phyloP scores from a whole-genome alignment of 2,329 filamentous ascomycete species.

The Aspergillus sp. region DNA sequence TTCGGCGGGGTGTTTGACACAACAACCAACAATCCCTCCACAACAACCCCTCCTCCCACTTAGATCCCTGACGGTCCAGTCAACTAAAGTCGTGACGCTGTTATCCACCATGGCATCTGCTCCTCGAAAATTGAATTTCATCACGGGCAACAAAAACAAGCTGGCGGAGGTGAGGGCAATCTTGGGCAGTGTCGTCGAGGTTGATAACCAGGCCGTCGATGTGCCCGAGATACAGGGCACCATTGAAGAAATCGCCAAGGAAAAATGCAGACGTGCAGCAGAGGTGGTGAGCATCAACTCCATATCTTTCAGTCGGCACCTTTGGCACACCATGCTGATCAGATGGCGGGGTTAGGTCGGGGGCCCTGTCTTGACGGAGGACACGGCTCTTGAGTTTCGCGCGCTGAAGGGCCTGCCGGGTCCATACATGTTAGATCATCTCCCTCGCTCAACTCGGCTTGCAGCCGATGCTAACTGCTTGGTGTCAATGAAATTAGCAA shows the following conservation, averaged over 20 bases:
- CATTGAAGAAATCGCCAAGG: slow-evolving; percentile 84
- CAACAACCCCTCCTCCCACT: neutral
- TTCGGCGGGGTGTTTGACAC: neutral
- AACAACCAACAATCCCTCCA: neutral
- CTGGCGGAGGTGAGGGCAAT: slow-evolving; percentile 86
- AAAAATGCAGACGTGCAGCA: slow-evolving; percentile 83
- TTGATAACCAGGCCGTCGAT: slow-evolving; percentile 74
- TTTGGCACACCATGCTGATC: neutral
- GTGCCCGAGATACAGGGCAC: slow-evolving; percentile 88
- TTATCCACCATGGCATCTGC: slow-evolving; percentile 37
- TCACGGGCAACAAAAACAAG: slow-evolving; percentile 96
- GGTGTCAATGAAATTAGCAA: slow-evolving; percentile 59
- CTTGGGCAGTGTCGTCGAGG: slow-evolving; percentile 68
- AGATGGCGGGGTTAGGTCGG: slow-evolving; percentile 57
- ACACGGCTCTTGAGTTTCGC: slow-evolving; percentile 91
- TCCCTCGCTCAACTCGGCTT: slow-evolving; percentile 25
- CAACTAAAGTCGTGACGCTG: too few relatives aligned
- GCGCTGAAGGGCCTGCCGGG: slow-evolving; percentile 89
- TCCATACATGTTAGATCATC: slow-evolving; percentile 75
- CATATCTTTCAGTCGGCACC: too few relatives aligned
- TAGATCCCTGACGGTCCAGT: neutral
- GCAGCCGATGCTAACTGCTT: slow-evolving; percentile 3
- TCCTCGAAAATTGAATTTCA: slow-evolving; percentile 73
- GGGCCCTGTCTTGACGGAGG: slow-evolving; percentile 90
- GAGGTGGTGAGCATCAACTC: slow-evolving; percentile 59